phyloP scores from a whole-genome alignment of 1,139 yeast genomes.

The Torulaspora pretoriensis region DNA sequence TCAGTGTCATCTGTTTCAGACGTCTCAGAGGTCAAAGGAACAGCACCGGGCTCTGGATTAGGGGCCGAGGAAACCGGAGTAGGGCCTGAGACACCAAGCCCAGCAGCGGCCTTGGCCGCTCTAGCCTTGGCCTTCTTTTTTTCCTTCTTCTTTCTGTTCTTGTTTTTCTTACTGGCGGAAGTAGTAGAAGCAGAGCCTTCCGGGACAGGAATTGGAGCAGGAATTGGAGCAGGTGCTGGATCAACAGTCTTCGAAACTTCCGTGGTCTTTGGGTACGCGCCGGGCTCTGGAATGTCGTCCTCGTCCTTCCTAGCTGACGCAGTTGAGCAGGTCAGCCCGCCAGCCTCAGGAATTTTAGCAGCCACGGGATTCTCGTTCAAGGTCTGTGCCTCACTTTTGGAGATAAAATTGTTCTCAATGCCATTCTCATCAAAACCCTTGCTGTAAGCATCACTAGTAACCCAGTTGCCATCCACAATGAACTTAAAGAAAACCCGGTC shows the following conservation, averaged over 20 bases:
- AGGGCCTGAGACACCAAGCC: not conserved
- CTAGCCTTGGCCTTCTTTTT: conserved; percentile 1
- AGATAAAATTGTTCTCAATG: conserved; percentile 57
- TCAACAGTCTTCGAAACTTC: not conserved
- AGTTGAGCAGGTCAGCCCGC: conserved; percentile 22
- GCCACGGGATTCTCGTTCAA: conserved; percentile 27
- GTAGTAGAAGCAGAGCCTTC: not conserved
- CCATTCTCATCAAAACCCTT: conserved; percentile 48
- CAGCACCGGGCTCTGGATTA: conserved; percentile 6
- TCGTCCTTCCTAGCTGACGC: not conserved
- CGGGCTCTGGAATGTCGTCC: conserved; percentile 2
- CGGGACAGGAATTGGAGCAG: not conserved
- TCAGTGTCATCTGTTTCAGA: conserved; percentile 2
- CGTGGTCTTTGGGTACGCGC: conserved; percentile 1
- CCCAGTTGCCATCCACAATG: conserved; percentile 74
- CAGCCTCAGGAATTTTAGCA: conserved; percentile 57
- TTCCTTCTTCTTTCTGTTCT: conserved; percentile 1
- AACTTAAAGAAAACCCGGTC: conserved; percentile 58
- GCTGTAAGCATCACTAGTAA: conserved; percentile 45
- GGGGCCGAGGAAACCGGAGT: conserved; percentile 5
- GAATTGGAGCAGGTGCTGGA: not conserved
- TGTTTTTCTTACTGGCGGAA: not conserved
- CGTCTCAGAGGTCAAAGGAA: conserved; percentile 3
- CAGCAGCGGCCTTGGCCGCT: not conserved
- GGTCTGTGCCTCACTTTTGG: conserved; percentile 33